A percentile compares a stretch with the other conserved stretches of the same genome.
Evolutionary conservation across 2,329 filamentous ascomycete species (phyloP).

Genomic region (Colletotrichum sidae): DNA sequence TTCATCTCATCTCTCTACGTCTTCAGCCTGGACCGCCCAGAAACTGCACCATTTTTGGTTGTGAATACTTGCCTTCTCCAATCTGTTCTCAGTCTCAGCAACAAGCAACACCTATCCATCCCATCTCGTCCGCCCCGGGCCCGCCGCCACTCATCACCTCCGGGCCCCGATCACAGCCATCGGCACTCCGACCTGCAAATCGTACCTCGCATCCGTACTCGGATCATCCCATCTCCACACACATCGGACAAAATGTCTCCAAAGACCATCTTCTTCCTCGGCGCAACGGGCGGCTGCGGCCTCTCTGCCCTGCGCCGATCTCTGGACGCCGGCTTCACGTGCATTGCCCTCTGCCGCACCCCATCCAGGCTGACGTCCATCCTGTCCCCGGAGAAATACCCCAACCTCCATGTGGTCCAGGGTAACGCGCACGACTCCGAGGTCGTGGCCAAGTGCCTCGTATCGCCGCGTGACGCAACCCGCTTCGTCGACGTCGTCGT

Average conservation of each 20-base stretch:
- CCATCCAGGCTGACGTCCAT: conserved; percentile 58
- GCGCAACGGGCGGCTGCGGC: conserved; percentile 63
- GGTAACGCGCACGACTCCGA: conserved; percentile 60
- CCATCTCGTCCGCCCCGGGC: not conserved
- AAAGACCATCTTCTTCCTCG: conserved; percentile 63
- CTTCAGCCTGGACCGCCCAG: no score
- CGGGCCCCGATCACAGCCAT: not conserved
- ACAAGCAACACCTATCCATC: not conserved
- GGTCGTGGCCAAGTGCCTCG: conserved; percentile 52
- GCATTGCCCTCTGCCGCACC: conserved; percentile 62
- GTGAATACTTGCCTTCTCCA: no score
- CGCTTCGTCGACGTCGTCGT: conserved; percentile 59
- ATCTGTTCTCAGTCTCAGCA: no score
- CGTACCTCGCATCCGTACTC: conserved; percentile 35
- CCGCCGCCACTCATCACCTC: not conserved
- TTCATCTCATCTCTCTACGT: no score
- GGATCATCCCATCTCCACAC: conserved; percentile 6
- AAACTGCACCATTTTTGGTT: no score
- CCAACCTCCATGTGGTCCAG: conserved; percentile 56
- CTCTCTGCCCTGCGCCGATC: conserved; percentile 58
- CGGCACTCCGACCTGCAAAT: not conserved
- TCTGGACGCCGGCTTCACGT: conserved; percentile 58
- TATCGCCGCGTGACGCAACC: conserved; percentile 41
- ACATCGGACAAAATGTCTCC: conserved; percentile 17
- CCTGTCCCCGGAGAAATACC: conserved; percentile 44